A percentile compares a stretch with the other conserved stretches of the same genome.
Evolutionary conservation across 768 basidiomycete genomes (phyloP).

Genomic region (Sarcomyxa edulis): DNA sequence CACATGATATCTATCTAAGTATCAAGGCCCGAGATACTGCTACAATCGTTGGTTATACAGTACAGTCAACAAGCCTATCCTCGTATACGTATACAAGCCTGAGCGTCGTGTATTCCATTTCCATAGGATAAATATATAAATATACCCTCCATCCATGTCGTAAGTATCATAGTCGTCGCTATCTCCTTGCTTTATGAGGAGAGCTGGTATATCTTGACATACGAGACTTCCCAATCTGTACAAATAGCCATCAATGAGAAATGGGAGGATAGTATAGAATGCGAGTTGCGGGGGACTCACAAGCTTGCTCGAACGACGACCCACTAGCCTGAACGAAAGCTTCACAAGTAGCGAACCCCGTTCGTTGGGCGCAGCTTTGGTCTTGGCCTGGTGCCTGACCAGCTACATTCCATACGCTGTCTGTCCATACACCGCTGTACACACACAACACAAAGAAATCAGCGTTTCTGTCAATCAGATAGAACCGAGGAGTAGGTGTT

Average conservation of each 20-base stretch:
- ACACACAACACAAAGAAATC: neutral
- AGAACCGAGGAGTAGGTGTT: slow-evolving; percentile 10
- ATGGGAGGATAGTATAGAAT: slow-evolving; percentile 2
- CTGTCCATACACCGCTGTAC: slow-evolving; percentile 84
- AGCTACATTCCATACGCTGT: slow-evolving; percentile 63
- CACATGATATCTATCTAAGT: too few species aligned
- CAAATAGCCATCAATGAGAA: slow-evolving; percentile 2
- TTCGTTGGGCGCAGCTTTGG: slow-evolving; percentile 78
- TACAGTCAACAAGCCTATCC: too few species aligned
- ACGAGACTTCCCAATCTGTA: slow-evolving; percentile 78
- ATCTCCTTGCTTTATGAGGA: too few species aligned
- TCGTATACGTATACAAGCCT: too few species aligned
- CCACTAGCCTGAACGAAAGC: slow-evolving; percentile 74
- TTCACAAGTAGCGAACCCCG: slow-evolving; percentile 77
- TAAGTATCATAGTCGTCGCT: too few species aligned
- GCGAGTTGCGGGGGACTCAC: slow-evolving; percentile 39
- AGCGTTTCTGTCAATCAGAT: neutral
- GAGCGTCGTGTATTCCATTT: too few species aligned
- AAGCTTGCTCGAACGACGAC: slow-evolving; percentile 66
- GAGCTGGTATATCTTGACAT: slow-evolving; percentile 66
- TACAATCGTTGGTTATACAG: too few species aligned
- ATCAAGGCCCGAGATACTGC: too few species aligned
- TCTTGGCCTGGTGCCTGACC: slow-evolving; percentile 84
- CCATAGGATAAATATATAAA: too few species aligned
- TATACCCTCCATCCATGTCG: too few species aligned